A percentile compares a stretch with the other conserved stretches of the same genome.
Evolutionary conservation across 2,329 filamentous ascomycete species (phyloP).

Genomic region (Trichophyton mentagrophytes): DNA sequence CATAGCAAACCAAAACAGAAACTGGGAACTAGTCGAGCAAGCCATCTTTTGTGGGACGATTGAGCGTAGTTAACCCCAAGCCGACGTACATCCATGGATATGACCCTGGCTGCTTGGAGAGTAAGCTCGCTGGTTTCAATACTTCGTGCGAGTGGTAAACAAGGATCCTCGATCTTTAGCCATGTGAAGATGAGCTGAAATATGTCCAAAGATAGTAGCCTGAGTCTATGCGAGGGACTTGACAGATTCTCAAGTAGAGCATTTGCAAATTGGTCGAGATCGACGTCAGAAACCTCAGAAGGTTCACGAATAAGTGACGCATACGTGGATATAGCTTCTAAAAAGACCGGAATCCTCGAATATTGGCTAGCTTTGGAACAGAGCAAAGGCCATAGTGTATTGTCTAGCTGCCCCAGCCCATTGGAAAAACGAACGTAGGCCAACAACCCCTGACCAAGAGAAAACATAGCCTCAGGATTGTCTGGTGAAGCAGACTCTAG

Average conservation of each 20-base stretch:
- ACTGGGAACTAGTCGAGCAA: slow-evolving; percentile 59
- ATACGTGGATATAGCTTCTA: slow-evolving; percentile 48
- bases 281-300: slow-evolving; percentile 35
- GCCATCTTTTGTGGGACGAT: slow-evolving; percentile 48
- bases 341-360: slow-evolving; percentile 51
- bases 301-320: slow-evolving; percentile 20
- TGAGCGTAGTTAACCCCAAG: slow-evolving; percentile 53
- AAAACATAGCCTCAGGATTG: slow-evolving; percentile 56
- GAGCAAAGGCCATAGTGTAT: slow-evolving; percentile 51
- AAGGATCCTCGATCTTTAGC: slow-evolving; percentile 36
- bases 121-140: slow-evolving; percentile 69
- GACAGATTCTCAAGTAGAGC: slow-evolving; percentile 62
- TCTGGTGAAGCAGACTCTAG: slow-evolving; percentile 48
- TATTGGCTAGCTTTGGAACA: slow-evolving; percentile 55
- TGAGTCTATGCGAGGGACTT: slow-evolving; percentile 60
- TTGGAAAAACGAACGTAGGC: slow-evolving; percentile 56
- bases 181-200: slow-evolving; percentile 48
- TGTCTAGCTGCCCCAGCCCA: slow-evolving; percentile 45
- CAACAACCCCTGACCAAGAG: slow-evolving; percentile 61
- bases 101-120: slow-evolving; percentile 59
- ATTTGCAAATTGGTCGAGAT: slow-evolving; percentile 49
- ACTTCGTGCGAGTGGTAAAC: slow-evolving; percentile 52
- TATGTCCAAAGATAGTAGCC: slow-evolving; percentile 60
- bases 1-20: slow-evolving; percentile 87
- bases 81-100: slow-evolving; percentile 77